Conservation (phyloP, 768 basidiomycete genomes). For the Sarcodon aspratus region DNA sequence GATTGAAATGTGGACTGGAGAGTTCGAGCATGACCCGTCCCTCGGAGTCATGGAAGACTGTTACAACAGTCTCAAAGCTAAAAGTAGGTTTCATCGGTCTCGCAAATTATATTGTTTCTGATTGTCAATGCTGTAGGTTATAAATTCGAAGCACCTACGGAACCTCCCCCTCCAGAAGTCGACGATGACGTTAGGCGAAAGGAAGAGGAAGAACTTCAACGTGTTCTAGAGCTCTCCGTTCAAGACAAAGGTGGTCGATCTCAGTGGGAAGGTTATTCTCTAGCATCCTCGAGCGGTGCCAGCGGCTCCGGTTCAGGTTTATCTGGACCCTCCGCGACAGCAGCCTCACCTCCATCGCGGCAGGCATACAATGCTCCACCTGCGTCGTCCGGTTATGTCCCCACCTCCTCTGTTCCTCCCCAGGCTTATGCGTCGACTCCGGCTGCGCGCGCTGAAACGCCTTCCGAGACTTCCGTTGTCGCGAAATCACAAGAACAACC, state of each 20-base stretch:
- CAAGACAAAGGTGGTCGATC: constrained; percentile 77
- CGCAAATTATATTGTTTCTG: not conserved
- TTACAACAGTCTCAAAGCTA: constrained; percentile 68
- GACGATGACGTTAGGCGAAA: constrained; percentile 73
- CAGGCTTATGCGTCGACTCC: constrained; percentile 10
- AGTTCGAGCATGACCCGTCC: constrained; percentile 70
- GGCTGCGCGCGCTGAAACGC: constrained; percentile 1
- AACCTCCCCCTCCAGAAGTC: constrained; percentile 54
- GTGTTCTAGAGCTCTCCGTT: constrained; percentile 88
- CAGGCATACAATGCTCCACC: constrained; percentile 5
- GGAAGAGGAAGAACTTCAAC: constrained; percentile 92
- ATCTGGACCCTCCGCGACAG: constrained; percentile 5
- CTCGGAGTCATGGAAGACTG: constrained; percentile 89
- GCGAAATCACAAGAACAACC: constrained; percentile 8
- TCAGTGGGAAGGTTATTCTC: constrained; percentile 38
- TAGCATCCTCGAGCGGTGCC: constrained; percentile 22
- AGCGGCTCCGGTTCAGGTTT: constrained; percentile 18
- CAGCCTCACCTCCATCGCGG: constrained; percentile 10
- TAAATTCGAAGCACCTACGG: constrained; percentile 52
- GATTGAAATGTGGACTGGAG: constrained; percentile 74
- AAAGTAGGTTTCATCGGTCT: constrained; percentile 40
- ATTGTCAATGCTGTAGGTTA: constrained; percentile 34
- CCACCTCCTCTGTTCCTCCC: constrained; percentile 30
- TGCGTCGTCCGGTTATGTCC: constrained; percentile 41
- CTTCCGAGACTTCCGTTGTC: constrained; percentile 6